These are phyloP conservation scores for Colletotrichum paranaense DNA, from an alignment of 2,329 filamentous ascomycete genomes.

Conservation along the genomic window DNA sequence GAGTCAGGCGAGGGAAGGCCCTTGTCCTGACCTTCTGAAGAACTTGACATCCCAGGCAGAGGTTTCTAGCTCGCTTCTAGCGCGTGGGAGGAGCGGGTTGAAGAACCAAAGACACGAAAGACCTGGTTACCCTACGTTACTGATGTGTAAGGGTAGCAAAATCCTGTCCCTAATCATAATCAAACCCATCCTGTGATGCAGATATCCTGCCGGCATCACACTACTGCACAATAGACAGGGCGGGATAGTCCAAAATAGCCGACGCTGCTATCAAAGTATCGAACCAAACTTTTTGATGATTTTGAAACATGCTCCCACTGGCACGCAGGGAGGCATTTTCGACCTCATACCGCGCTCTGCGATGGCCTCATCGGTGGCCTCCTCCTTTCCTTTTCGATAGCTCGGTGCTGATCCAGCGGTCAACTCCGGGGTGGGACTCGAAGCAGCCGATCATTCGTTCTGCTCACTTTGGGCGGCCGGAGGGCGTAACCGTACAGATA, in stretches of 20 bases:
- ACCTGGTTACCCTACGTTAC: not conserved
- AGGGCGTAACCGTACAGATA: not conserved
- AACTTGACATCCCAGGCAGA: constrained; percentile 13
- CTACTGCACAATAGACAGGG: not conserved
- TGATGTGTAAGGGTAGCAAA: not conserved
- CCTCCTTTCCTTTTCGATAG: not conserved
- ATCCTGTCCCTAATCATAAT: not conserved
- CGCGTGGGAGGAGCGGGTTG: not conserved
- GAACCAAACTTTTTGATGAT: constrained; percentile 1
- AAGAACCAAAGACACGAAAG: not conserved
- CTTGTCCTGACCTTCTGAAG: constrained; percentile 5
- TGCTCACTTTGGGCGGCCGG: not conserved
- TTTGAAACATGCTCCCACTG: not conserved
- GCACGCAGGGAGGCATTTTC: not conserved
- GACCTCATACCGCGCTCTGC: not conserved
- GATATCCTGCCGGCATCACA: not conserved
- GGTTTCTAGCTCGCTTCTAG: constrained; percentile 34
- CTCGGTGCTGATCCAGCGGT: not conserved
- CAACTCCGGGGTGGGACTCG: constrained; percentile 13
- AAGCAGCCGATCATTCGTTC: not conserved
- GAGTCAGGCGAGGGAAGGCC: constrained; percentile 26
- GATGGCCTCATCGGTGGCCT: constrained; percentile 1
- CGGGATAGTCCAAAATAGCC: not conserved
- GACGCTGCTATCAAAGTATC: constrained; percentile 3
- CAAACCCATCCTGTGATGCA: not conserved